phyloP scores from a whole-genome alignment of 441 rosid genomes.

The Monsonia emarginata region DNA sequence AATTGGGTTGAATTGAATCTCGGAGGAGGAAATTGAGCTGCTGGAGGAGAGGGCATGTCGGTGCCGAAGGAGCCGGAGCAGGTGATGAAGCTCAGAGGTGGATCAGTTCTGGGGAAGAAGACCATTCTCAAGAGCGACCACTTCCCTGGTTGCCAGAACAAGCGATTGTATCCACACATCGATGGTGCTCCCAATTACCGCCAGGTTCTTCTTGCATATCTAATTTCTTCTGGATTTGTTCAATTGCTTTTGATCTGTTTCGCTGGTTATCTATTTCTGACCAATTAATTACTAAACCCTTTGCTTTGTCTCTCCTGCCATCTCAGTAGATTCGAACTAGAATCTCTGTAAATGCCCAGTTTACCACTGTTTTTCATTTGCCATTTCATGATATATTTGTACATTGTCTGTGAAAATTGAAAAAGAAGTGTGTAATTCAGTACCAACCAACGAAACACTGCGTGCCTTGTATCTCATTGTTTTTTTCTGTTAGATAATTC shows the following conservation, averaged over 20 bases:
- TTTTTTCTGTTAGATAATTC: no score
- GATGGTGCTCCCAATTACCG: conserved; percentile 99
- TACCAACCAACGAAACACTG: no score
- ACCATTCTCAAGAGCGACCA: conserved; percentile 97
- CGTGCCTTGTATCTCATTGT: no score
- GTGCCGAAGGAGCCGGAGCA: conserved; percentile 77
- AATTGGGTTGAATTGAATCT: background rate
- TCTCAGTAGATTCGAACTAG: background rate
- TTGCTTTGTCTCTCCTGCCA: background rate
- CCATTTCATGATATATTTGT: background rate
- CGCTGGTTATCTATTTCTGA: background rate
- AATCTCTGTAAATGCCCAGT: background rate
- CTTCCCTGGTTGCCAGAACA: conserved; percentile 94
- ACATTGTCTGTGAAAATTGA: background rate
- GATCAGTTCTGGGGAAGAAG: conserved; percentile 90
- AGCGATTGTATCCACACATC: conserved; percentile 79
- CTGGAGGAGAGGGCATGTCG: conserved; percentile 34
- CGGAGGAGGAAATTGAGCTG: background rate
- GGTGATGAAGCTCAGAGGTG: conserved; percentile 89
- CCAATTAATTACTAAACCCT: background rate
- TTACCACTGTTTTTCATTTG: background rate
- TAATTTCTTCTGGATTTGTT: background rate
- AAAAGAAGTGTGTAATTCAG: background rate
- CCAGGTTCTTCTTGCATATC: conserved; percentile 44
- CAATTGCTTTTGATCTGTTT: background rate